Conservation (phyloP, 2,329 filamentous ascomycete genomes). For the Simplicillium aogashimaense region DNA sequence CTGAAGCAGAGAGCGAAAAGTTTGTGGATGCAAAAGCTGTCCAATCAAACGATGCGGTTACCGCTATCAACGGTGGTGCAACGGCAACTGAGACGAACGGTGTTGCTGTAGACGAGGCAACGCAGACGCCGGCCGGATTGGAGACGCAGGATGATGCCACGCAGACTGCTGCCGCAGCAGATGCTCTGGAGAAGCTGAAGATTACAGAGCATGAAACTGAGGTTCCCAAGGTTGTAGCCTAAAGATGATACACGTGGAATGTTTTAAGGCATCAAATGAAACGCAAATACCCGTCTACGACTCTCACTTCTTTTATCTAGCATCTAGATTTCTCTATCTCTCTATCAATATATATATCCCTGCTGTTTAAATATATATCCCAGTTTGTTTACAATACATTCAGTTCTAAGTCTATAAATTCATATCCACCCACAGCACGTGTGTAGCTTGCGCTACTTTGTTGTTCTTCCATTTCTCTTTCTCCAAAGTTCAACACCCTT, state of each 20-base stretch:
- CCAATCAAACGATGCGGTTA: neutral
- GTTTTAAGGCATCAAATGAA: neutral
- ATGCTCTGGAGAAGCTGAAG: slow-evolving; percentile 20
- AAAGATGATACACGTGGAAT: neutral
- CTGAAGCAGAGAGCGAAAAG: no score
- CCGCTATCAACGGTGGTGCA: neutral
- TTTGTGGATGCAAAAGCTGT: no score
- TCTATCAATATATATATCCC: no score
- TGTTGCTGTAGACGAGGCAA: slow-evolving; percentile 3
- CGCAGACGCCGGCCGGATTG: neutral
- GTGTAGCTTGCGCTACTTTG: neutral
- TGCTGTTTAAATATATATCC: no score
- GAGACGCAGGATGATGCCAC: no score
- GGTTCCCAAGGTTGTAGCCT: neutral
- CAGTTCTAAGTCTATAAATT: no score
- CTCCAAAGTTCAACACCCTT: slow-evolving; percentile 75
- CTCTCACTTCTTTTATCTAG: no score
- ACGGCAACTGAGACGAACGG: slow-evolving; percentile 5
- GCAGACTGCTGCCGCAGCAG: slow-evolving; percentile 12
- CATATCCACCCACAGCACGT: no score
- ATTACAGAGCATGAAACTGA: slow-evolving; percentile 14
- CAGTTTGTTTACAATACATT: no score
- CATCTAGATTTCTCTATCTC: no score
- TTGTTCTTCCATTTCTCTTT: slow-evolving; percentile 46
- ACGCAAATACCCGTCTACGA: no score